Percentiles rank a stretch among this genome's conserved stretches.
phyloP scores from a whole-genome alignment of 352 stramenopile genomes.

The Phytophthora parvispora region DNA sequence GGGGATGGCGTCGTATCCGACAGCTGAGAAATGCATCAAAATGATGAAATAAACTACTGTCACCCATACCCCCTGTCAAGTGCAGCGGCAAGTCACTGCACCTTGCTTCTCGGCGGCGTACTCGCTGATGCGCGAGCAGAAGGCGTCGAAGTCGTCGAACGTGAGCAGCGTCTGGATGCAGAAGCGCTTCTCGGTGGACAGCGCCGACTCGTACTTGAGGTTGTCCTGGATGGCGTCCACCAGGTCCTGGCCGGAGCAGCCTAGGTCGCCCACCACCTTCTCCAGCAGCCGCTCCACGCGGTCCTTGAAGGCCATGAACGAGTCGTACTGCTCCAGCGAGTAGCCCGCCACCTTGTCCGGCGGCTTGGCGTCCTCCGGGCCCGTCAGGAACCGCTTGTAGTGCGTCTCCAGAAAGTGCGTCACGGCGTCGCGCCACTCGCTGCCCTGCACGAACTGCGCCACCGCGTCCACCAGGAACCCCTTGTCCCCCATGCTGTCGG shows the following conservation, averaged over 20 bases:
- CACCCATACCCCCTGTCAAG: neutral
- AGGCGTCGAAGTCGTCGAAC: constrained; percentile 75
- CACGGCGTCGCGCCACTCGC: constrained; percentile 58
- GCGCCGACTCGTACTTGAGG: constrained; percentile 33
- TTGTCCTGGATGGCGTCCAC: constrained; percentile 59
- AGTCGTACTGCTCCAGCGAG: constrained; percentile 67
- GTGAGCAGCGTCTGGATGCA: constrained; percentile 81
- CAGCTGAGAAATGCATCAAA: constrained; percentile 11
- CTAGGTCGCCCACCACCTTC: constrained; percentile 61
- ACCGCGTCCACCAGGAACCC: constrained; percentile 82
- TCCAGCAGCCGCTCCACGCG: constrained; percentile 75
- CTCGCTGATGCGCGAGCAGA: constrained; percentile 64
- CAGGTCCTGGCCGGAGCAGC: constrained; percentile 68
- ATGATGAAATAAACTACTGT: no score
- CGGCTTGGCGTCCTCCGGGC: constrained; percentile 21
- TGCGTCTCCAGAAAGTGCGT: constrained; percentile 67
- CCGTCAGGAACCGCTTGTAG: constrained; percentile 57
- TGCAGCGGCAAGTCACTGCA: neutral
- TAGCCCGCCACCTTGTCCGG: constrained; percentile 44
- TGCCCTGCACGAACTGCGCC: constrained; percentile 74
- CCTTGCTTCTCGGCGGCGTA: constrained; percentile 61
- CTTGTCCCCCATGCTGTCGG: constrained; percentile 40
- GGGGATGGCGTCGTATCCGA: constrained; percentile 10
- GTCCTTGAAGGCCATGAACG: constrained; percentile 82
- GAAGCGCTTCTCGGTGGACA: constrained; percentile 60